Evolutionary conservation across 306 rosid species (phyloP), one percentile per base, ranked within the genome.

Genomic region (Trifolium repens): DNA sequence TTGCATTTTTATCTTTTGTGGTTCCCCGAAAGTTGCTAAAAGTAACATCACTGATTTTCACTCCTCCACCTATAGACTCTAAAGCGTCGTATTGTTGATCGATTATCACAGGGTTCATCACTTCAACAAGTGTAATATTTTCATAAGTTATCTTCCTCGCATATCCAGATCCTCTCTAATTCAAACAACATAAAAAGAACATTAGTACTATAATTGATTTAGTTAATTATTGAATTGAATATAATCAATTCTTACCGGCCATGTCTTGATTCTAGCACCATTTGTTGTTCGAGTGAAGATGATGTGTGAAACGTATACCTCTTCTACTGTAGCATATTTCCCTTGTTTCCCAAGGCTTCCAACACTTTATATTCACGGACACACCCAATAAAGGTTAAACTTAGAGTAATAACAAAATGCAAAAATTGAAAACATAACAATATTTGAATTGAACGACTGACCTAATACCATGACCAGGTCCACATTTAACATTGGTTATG

Each of bases 81-180:
- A 0, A 0, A 5, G 4, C 7, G 0, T 2, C 9, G 5, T 89
- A 84, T 11, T 80, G 5, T 3, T 88, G 90, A 52, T 84, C 72
- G 16, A 86, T 84, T 7, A 86, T 62, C 6, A 86, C 54, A 11
- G 93, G 88, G 7, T 84, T 82, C 5, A 30, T 8, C 0, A 73
- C 61, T 13, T 8, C 59, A 2, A 8, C 4, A 0, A 88, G n/a
- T 49, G 1, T 27, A n/a, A 89, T 84, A 12, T 89, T 63, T 13
- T 84, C 84, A 19, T 53, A 53, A 6, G 27, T 53, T 16, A 53
- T 53, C 27, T 53, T 53, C 12, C 27, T 53, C 1, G 27, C 60
- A 53, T 53, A 53, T 27, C 60, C 60, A 3, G 12, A 1, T 53
- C 60, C 60, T 0, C 16, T 49, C 55, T 3, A 61, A 17, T 19